Evolutionary conservation across 495 filamentous ascomycete genomes (phyloP).

Genomic region (Penicillium chermesinum): DNA sequence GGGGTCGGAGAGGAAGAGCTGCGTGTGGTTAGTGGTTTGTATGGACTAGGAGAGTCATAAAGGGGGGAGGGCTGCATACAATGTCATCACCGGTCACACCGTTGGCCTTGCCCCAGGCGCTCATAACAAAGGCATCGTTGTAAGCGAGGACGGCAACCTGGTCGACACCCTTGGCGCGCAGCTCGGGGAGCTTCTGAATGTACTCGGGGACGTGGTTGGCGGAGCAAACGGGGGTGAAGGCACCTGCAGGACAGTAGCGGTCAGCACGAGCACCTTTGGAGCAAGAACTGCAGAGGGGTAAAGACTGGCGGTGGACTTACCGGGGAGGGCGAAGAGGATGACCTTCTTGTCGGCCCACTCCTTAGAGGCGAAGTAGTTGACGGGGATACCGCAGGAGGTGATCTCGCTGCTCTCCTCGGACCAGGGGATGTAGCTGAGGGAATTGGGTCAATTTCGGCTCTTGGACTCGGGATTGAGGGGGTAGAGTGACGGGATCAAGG

Average conservation of each 20-base stretch:
- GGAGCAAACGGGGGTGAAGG: constrained; percentile 93
- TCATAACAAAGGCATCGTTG: constrained; percentile 93
- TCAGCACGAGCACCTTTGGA: constrained; percentile 17
- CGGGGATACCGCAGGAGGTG: constrained; percentile 72
- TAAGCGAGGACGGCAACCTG: constrained; percentile 76
- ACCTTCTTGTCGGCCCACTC: constrained; percentile 87
- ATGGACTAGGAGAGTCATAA: background rate
- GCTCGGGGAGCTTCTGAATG: constrained; percentile 63
- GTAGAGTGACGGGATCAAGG: background rate
- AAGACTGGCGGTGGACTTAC: constrained; percentile 35
- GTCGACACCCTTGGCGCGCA: constrained; percentile 84
- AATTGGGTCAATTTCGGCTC: constrained; percentile 12
- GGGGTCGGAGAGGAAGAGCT: constrained; percentile 85
- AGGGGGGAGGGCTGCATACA: constrained; percentile 45
- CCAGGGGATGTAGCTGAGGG: constrained; percentile 63
- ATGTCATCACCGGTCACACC: constrained; percentile 72
- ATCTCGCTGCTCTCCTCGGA: constrained; percentile 56
- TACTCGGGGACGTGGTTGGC: constrained; percentile 83
- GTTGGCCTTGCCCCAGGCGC: constrained; percentile 95
- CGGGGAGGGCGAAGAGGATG: constrained; percentile 84
- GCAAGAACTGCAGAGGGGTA: background rate
- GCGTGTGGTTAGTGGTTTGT: background rate
- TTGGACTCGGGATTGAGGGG: background rate
- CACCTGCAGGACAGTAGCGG: constrained; percentile 45
- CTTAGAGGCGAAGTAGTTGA: constrained; percentile 77